Percentiles rank a stretch among this genome's conserved stretches.
Conservation (phyloP, 305 asterid species). For the Plantago rigida region DNA sequence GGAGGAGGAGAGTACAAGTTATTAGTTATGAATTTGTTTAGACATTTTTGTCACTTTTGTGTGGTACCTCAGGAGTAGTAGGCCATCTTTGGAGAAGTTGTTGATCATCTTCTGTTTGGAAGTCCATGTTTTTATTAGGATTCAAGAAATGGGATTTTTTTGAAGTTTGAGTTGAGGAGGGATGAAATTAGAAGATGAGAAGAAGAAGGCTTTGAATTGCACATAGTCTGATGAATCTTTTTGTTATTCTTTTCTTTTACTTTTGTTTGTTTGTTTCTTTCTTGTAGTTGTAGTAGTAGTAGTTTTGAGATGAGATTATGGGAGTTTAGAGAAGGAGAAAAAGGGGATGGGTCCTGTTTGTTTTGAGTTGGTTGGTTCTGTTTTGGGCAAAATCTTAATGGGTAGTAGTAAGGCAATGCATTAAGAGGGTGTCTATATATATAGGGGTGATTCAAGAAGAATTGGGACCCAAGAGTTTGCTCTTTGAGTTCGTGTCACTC, state of each 20-base stretch:
- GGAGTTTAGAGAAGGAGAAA: constrained; percentile 17
- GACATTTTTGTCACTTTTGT: background rate
- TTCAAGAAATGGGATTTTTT: constrained; percentile 40
- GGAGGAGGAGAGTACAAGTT: background rate
- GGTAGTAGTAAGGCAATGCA: constrained; percentile 30
- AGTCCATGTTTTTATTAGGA: constrained; percentile 43
- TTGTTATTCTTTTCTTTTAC: background rate
- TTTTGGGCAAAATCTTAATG: constrained; percentile 40
- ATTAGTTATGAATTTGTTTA: background rate
- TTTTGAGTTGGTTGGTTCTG: constrained; percentile 29
- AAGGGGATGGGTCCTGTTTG: constrained; percentile 15
- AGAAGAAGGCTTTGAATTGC: constrained; percentile 66
- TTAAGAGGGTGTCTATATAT: constrained; percentile 37
- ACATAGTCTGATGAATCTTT: constrained; percentile 30
- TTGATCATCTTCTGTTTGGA: constrained; percentile 27
- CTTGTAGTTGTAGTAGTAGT: background rate
- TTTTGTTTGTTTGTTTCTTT: background rate
- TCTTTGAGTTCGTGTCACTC: constrained; percentile 35
- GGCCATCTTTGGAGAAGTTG: constrained; percentile 70
- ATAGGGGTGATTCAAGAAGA: constrained; percentile 27
- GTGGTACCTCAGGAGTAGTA: constrained; percentile 52
- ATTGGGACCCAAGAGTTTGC: constrained; percentile 22
- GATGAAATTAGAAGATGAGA: constrained; percentile 49
- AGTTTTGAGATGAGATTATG: constrained; percentile 19
- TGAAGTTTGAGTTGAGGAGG: constrained; percentile 21